phyloP scores from a whole-genome alignment of 441 rosid genomes.

The Corymbia calophylla region DNA sequence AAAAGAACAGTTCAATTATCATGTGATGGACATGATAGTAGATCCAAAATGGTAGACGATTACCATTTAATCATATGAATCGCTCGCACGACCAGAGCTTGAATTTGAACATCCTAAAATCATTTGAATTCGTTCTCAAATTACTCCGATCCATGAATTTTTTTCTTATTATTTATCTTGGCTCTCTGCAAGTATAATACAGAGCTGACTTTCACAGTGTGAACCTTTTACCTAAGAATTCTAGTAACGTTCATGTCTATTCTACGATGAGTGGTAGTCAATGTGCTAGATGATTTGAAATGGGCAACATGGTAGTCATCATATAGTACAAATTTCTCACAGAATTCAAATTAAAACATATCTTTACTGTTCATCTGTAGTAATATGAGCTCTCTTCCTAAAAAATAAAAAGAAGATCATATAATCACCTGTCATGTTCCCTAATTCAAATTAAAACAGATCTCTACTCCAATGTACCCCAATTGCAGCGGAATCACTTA shows the following conservation, averaged over 20 bases:
- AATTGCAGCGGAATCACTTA: background rate
- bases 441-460: background rate
- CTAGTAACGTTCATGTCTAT: background rate
- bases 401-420: no score
- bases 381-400: background rate
- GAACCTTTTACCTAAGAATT: background rate
- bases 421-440: no score
- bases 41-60: background rate
- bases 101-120: background rate
- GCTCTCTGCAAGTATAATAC: background rate
- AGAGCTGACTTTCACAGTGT: background rate
- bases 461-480: background rate
- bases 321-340: background rate
- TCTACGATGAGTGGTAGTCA: background rate
- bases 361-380: background rate
- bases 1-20: background rate
- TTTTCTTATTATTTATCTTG: background rate
- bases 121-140: background rate
- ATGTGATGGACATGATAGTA: background rate
- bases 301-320: background rate
- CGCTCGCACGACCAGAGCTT: background rate
- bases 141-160: background rate
- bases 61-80: background rate
- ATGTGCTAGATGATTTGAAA: background rate
- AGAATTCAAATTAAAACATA: background rate